Evolutionary conservation across 176 grass and related monocot genomes (phyloP), one percentile per base, ranked within the genome.

Genomic region (Cymbopogon citratus): DNA sequence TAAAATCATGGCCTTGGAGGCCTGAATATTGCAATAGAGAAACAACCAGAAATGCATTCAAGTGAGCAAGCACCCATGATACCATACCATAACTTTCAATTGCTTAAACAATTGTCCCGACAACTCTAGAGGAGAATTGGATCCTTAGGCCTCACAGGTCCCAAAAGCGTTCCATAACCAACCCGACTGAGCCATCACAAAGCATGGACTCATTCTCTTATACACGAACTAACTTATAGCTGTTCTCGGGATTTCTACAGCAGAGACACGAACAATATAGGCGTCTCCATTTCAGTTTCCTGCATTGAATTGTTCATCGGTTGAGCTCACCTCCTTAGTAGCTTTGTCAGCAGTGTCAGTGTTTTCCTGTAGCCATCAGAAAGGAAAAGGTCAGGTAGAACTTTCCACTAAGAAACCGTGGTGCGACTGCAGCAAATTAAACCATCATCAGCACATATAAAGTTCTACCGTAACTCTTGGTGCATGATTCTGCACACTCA

Each of bases 361-460:
- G 8, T 28, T 49, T 73, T 86, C 84, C 88, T 83, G 68, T 48
- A 21, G 28, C 38, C 69, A 80, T 18, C 48, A 60, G 35, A 57
- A 59, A 28, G 27, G 33, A 36, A 21, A 87, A 12, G 28, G 28
- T 39, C 49, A 75, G 63, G 49, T 21, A 9, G 62, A 73, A 25
- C 49, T 69, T 21, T 27, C 21, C 27, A 48, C 0, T 69, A 36
- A 6, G 15, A 43, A 75, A 80, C 31, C 14, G 12, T 21, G 8
- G 7, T 38, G 13, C 9, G 23, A 0, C 23, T 71, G 69, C 23
- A 52, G 33, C 41, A 74, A 68, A 84, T 19, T 29, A 57, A 40
- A 29, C 19, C 28, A 60, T 66, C 70, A 45, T 7, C 41, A 10
- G 43, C 51, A 10, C 54, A 41, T 4, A 41, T 19, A 43, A 54